Evolutionary conservation across 768 basidiomycete species (phyloP).

Genomic region (Amanita brunnescens): DNA sequence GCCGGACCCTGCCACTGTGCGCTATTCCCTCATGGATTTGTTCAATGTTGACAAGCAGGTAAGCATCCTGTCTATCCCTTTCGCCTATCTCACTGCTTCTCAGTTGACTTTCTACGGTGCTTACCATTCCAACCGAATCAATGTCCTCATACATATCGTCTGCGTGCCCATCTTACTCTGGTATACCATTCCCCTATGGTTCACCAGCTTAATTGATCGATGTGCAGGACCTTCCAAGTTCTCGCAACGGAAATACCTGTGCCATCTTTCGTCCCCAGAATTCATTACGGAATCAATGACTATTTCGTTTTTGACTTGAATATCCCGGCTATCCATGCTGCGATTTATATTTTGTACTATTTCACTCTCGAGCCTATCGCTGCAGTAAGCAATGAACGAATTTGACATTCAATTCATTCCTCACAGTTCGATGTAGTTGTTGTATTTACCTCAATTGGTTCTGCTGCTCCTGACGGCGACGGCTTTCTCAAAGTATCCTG

Average conservation of each 20-base stretch:
- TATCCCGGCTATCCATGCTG: slow-evolving; percentile 47
- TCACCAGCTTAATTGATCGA: neutral
- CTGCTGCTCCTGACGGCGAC: slow-evolving; percentile 64
- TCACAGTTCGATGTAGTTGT: slow-evolving; percentile 35
- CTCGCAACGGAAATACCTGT: slow-evolving; percentile 40
- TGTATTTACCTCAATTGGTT: slow-evolving; percentile 70
- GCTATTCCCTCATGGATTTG: slow-evolving; percentile 33
- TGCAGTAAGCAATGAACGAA: slow-evolving; percentile 49
- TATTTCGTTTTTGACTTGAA: slow-evolving; percentile 68
- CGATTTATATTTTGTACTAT: slow-evolving; percentile 68
- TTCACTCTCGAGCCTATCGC: slow-evolving; percentile 72
- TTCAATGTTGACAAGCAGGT: slow-evolving; percentile 72
- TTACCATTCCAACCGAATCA: slow-evolving; percentile 79
- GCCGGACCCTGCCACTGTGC: too few relatives aligned
- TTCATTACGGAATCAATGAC: slow-evolving; percentile 45
- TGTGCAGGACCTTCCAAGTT: slow-evolving; percentile 52
- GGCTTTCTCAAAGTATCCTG: slow-evolving; percentile 45
- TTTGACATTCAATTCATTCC: neutral
- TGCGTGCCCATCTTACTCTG: slow-evolving; percentile 82
- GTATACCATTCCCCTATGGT: slow-evolving; percentile 24
- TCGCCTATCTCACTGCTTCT: slow-evolving; percentile 5
- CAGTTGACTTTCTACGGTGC: slow-evolving; percentile 87
- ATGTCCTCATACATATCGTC: slow-evolving; percentile 78
- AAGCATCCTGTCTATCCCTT: slow-evolving; percentile 5
- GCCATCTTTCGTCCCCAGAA: slow-evolving; percentile 44